Evolutionary conservation across 495 filamentous ascomycete genomes (phyloP), one percentile per base, ranked within the genome.

Genomic region (Aspergillus avenaceus): DNA sequence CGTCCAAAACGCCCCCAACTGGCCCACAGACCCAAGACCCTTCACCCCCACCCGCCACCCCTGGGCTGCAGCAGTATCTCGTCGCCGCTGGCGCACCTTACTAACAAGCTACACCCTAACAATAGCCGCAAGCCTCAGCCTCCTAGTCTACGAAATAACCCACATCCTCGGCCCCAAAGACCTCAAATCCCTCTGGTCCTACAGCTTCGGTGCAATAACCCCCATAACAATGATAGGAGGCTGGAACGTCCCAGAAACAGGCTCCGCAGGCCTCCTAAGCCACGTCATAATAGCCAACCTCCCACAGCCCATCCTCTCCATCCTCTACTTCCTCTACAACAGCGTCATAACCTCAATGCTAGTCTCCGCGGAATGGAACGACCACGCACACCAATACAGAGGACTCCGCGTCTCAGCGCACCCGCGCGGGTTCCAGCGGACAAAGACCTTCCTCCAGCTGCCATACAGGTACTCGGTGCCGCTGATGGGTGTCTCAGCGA

Each of bases 381-480:
- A 44, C 26, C 64, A 56, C 45, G 54, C 55, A 19, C n/a, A 50
- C 1, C 65, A 64, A 45, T n/a, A 45, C n/a, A 69, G 71, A 37
- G 45, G 59, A 0, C 55, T 75, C 1, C 68, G 72, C 6, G 71
- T 73, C 1, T 65, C 66, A 0, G 47, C 56, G 26, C 2, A n/a
- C 1, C 69, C 69, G 6, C 27, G 50, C 4, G 66, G 65, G 4
- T 45, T 32, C 5, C 72, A 76, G 45, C 63, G 68, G 0, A 58
- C 61, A 3, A 66, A 64, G 8, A 73, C 72, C 47, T 76, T 55
- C 44, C 67, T 76, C 14, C 54, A 61, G 4, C 45, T 76, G 1
- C 73, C 74, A 5, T 64, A 69, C 8, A 54, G 63, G 11, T 76
- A 73, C 31, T 60, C 58, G 1, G 27, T 75, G 6, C 71, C 70